Base-by-base conservation (phyloP, 1,284 basidiomycete species). In the Pulveroboletus sp. region DNA sequence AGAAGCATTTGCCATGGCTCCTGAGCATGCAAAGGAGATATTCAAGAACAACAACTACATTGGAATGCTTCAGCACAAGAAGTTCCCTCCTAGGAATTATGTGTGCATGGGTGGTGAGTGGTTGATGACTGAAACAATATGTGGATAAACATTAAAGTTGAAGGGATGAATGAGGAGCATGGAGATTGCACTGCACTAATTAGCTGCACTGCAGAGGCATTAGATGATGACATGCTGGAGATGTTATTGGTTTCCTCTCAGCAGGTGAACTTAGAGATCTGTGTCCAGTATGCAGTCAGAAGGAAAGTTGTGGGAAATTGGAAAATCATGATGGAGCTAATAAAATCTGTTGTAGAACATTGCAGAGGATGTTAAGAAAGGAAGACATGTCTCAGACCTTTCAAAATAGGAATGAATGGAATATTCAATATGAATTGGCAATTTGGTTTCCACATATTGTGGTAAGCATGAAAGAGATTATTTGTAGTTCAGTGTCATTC, bases 181-280 rank as follows among this genome's bases (percentile, higher is more conserved):
- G 43, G 54, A 26, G 53, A 58, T n/a, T 58, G 57, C 22, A 43
- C 22, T 50, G 7, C 9, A 26, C 20, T 58, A 1, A 42, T 58
- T 10, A 9, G 0, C 6, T 33, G 40, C 18, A 58, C 57, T 17
- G 39, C 28, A 35, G 43, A 38, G 18, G 43, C 43, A 22, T 4
- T 52, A 20, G n/a, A 44, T 44, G 24, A 52, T 44, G 50, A 52
- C 11, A 38, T 38, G 5, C 14, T 50, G 20, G 49, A 50, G 15
- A 2, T 2, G 10, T 20, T 43, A 28, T 28, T 31, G 29, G 29
- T 31, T 31, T 31, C 29, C 14, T 10, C 29, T 31, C 29, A 31
- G 29, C 29, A 31, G n/a, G n/a, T n/a, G n/a, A 52, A 44, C 43
- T 11, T 52, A 26, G n/a, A 18, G 15, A 26, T 36, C 4, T 47